Conservation (phyloP, 768 basidiomycete species). For the Pleurotus platypus region DNA sequence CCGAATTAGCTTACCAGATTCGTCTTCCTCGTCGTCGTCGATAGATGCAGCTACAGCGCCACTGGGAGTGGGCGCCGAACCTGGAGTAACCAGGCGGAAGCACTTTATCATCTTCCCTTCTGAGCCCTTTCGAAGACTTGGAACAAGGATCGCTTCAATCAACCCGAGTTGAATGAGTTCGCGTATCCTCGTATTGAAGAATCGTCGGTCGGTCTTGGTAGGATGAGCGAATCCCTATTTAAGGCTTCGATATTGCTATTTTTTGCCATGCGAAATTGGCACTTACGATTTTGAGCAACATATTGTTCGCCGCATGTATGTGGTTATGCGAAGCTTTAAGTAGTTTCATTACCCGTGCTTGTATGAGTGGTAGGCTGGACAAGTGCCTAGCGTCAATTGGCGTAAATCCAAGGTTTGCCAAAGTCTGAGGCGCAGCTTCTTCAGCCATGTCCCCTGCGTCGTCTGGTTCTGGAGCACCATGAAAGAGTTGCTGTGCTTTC, state of each 20-base stretch:
- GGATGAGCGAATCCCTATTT: conserved; percentile 72
- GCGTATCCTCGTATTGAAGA: conserved; percentile 71
- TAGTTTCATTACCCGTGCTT: conserved; percentile 66
- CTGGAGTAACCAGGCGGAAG: conserved; percentile 57
- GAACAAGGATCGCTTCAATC: conserved; percentile 73
- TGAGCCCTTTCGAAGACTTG: conserved; percentile 48
- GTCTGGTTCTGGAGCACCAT: not conserved
- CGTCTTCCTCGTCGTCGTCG: conserved; percentile 34
- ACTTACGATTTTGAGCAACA: conserved; percentile 74
- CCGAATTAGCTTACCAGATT: conserved; percentile 21
- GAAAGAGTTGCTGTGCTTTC: conserved; percentile 32
- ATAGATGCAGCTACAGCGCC: conserved; percentile 30
- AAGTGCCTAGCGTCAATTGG: conserved; percentile 77
- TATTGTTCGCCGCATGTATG: conserved; percentile 70
- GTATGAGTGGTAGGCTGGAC: conserved; percentile 70
- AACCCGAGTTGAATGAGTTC: conserved; percentile 71
- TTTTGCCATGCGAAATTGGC: not conserved
- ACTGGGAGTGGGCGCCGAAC: conserved; percentile 27
- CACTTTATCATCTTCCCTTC: conserved; percentile 53
- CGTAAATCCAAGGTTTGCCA: conserved; percentile 53
- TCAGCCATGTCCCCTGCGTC: conserved; percentile 10
- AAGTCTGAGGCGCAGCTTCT: conserved; percentile 22
- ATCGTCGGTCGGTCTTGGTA: conserved; percentile 74
- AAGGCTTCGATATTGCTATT: conserved; percentile 5
- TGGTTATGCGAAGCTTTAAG: conserved; percentile 66